Conservation (phyloP, 345 rosid genomes). For the Firmiana major region DNA sequence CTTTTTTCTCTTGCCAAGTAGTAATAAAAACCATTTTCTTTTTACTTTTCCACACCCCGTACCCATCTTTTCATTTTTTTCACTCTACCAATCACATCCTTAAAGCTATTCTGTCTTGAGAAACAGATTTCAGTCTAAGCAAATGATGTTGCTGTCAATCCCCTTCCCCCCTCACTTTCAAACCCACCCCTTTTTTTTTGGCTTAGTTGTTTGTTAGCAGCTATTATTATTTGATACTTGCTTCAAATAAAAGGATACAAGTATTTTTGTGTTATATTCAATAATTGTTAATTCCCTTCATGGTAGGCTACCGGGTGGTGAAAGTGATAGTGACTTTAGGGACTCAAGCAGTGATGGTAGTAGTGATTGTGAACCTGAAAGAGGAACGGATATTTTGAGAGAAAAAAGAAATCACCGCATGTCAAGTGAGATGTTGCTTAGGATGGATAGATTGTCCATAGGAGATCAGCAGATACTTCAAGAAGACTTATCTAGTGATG, state of each 20-base stretch:
- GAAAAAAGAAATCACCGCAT: conserved; percentile 24
- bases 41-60: too few species aligned
- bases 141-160: background rate
- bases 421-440: conserved; percentile 24
- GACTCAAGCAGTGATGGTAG: conserved; percentile 78
- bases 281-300: conserved; percentile 9
- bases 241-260: background rate
- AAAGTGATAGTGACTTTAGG: conserved; percentile 69
- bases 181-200: background rate
- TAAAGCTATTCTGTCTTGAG: background rate
- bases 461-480: conserved; percentile 41
- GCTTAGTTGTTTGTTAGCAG: too few species aligned
- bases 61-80: too few species aligned
- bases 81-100: too few species aligned
- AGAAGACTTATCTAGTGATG: conserved; percentile 66
- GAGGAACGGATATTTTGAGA: conserved; percentile 29
- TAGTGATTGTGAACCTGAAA: conserved; percentile 65
- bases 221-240: conserved; percentile 6
- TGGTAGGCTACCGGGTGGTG: conserved; percentile 51
- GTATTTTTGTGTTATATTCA: conserved; percentile 1
- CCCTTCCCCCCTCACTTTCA: background rate
- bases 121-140: background rate
- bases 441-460: conserved; percentile 44
- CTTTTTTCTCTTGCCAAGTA: too few species aligned
- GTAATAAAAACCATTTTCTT: too few species aligned